Evolutionary conservation across 352 stramenopile genomes (phyloP).

Genomic region (Aphanomyces astaci): DNA sequence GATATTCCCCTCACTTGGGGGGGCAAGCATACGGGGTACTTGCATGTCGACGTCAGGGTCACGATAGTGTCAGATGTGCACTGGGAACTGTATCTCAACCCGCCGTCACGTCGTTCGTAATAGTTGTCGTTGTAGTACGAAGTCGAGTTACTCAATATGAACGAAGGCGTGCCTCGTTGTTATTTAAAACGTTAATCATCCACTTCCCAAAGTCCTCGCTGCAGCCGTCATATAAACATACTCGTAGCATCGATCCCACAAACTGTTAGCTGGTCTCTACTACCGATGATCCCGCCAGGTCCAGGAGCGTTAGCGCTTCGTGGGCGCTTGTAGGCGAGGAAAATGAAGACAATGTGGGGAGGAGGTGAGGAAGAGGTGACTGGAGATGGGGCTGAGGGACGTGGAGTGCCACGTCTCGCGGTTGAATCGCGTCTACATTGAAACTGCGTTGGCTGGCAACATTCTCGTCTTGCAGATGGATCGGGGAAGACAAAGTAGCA

Average conservation of each 20-base stretch:
- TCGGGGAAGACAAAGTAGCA: neutral
- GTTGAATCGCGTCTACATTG: neutral
- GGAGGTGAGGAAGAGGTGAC: neutral
- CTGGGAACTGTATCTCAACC: neutral
- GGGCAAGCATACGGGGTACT: conserved; percentile 53
- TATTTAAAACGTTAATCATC: conserved; percentile 11
- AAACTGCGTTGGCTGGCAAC: too few species aligned
- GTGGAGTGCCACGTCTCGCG: neutral
- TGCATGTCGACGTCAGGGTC: conserved; percentile 42
- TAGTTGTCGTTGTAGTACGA: too few species aligned
- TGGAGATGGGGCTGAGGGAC: neutral
- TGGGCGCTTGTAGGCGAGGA: too few species aligned
- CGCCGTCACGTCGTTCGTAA: too few species aligned
- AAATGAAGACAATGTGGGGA: neutral
- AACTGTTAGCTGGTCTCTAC: too few species aligned
- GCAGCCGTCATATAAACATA: too few species aligned
- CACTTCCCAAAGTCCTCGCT: neutral
- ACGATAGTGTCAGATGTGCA: neutral
- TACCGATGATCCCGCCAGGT: neutral
- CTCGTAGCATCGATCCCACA: too few species aligned
- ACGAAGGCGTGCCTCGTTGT: too few species aligned
- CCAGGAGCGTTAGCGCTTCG: neutral
- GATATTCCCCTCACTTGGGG: conserved; percentile 64
- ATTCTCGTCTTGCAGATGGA: too few species aligned
- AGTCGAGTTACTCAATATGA: too few species aligned